These are phyloP conservation scores for Phylloporus arenicola DNA, from an alignment of 768 basidiomycete species.

Conservation along the genomic window DNA sequence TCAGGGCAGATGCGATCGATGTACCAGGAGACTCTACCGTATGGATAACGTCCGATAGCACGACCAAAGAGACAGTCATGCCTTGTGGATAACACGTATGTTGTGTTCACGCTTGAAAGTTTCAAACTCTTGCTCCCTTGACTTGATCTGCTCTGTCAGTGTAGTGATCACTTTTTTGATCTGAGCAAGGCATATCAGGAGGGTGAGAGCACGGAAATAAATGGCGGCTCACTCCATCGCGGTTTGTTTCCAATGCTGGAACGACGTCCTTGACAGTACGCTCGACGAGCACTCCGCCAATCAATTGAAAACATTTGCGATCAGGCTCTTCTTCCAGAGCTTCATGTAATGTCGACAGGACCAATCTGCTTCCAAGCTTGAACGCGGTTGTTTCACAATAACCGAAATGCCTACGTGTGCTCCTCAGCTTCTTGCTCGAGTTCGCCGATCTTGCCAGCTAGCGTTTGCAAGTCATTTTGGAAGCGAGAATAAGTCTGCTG, in stretches of 20 bases:
- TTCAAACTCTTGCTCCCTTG: constrained; percentile 81
- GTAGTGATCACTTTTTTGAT: constrained; percentile 76
- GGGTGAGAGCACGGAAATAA: background rate
- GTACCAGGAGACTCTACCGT: background rate
- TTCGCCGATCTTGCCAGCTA: constrained; percentile 93
- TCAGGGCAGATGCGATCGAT: background rate
- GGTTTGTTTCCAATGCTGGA: constrained; percentile 84
- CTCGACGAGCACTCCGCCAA: constrained; percentile 94
- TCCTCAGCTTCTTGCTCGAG: constrained; percentile 95
- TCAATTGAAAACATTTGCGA: constrained; percentile 93
- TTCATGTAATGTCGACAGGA: constrained; percentile 82
- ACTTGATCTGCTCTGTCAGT: constrained; percentile 82
- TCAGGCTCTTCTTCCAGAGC: constrained; percentile 76
- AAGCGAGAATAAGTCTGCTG: constrained; percentile 76
- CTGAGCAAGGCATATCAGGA: constrained; percentile 36
- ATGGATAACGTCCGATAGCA: background rate
- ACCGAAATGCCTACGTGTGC: constrained; percentile 60
- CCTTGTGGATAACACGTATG: constrained; percentile 52
- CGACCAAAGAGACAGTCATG: constrained; percentile 11
- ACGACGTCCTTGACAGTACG: constrained; percentile 93
- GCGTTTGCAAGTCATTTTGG: constrained; percentile 84
- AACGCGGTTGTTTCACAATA: background rate
- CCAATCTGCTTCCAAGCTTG: constrained; percentile 51
- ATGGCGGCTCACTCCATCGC: constrained; percentile 63
- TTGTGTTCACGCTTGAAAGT: constrained; percentile 72